These are phyloP conservation scores for Pseudogymnoascus sp. DNA, from an alignment of 2,329 filamentous ascomycete genomes.

Conservation along the genomic window DNA sequence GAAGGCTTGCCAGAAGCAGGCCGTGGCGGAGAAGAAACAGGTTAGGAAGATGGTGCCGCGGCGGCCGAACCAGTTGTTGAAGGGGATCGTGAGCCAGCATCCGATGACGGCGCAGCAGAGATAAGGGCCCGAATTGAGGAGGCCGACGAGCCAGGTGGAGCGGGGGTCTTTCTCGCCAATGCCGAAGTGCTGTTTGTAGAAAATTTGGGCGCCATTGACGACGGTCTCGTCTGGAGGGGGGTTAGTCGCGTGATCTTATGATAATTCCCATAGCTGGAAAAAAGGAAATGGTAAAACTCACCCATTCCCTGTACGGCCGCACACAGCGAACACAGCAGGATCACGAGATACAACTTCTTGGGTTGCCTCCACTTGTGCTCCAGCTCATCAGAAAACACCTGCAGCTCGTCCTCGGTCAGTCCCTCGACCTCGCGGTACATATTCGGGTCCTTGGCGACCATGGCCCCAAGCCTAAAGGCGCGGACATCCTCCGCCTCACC, in stretches of 20 bases:
- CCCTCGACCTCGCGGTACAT: slow-evolving; percentile 41
- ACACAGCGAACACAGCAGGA: slow-evolving; percentile 57
- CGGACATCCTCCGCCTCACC: slow-evolving; percentile 47
- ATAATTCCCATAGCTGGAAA: neutral
- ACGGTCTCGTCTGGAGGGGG: slow-evolving; percentile 51
- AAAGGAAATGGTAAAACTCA: slow-evolving; percentile 20
- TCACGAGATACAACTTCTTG: slow-evolving; percentile 53
- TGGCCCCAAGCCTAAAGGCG: slow-evolving; percentile 50
- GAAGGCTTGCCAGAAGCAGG: slow-evolving; percentile 43
- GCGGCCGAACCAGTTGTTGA: slow-evolving; percentile 62
- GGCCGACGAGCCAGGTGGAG: slow-evolving; percentile 50
- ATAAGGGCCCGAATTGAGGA: slow-evolving; percentile 54
- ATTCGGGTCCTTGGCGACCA: slow-evolving; percentile 40
- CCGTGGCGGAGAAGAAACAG: slow-evolving; percentile 49
- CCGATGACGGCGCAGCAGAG: slow-evolving; percentile 60
- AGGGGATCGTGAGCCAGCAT: slow-evolving; percentile 65
- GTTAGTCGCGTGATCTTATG: slow-evolving; percentile 15
- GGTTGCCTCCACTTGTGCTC: slow-evolving; percentile 64
- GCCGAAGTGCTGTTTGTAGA: slow-evolving; percentile 53
- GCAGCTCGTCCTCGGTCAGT: slow-evolving; percentile 49
- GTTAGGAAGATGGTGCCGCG: slow-evolving; percentile 64
- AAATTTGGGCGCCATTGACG: slow-evolving; percentile 59
- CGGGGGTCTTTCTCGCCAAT: slow-evolving; percentile 42
- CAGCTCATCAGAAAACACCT: slow-evolving; percentile 50
- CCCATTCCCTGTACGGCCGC: slow-evolving; percentile 64